Evolutionary conservation across 345 rosid genomes (phyloP).

Genomic region (Brassica nigra): DNA sequence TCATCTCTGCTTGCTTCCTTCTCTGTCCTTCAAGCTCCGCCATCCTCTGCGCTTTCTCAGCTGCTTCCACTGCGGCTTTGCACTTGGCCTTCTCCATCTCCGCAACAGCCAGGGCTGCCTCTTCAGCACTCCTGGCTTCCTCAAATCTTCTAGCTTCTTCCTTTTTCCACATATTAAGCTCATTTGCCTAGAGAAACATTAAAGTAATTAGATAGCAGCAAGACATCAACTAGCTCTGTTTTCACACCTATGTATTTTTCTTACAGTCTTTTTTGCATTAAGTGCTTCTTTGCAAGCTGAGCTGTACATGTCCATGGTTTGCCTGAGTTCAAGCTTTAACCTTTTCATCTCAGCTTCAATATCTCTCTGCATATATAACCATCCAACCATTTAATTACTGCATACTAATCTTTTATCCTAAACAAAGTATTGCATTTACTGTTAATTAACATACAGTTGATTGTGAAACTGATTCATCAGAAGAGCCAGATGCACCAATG

Average conservation of each 20-base stretch:
- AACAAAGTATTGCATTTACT: background rate
- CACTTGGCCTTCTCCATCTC: slow-evolving; percentile 91
- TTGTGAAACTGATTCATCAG: slow-evolving; percentile 37
- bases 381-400: slow-evolving; percentile 3
- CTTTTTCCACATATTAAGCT: slow-evolving; percentile 67
- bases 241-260: background rate
- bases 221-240: slow-evolving; percentile 31
- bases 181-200: slow-evolving; percentile 55
- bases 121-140: slow-evolving; percentile 74
- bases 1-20: slow-evolving; percentile 69
- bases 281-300: slow-evolving; percentile 93
- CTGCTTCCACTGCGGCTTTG: slow-evolving; percentile 81
- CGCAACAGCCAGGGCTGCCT: slow-evolving; percentile 73
- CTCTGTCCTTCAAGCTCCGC: slow-evolving; percentile 70
- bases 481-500: slow-evolving; percentile 30
- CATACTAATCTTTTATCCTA: background rate
- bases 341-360: slow-evolving; percentile 91
- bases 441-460: slow-evolving; percentile 43
- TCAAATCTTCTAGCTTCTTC: slow-evolving; percentile 70
- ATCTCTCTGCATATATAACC: slow-evolving; percentile 51
- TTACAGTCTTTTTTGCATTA: slow-evolving; percentile 66
- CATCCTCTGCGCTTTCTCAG: slow-evolving; percentile 69
- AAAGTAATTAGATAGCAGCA: background rate
- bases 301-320: slow-evolving; percentile 91
- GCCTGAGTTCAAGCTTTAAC: slow-evolving; percentile 80